Base-by-base conservation (phyloP, 148 eudicot genomes). In the Heliamphora exappendiculata region DNA sequence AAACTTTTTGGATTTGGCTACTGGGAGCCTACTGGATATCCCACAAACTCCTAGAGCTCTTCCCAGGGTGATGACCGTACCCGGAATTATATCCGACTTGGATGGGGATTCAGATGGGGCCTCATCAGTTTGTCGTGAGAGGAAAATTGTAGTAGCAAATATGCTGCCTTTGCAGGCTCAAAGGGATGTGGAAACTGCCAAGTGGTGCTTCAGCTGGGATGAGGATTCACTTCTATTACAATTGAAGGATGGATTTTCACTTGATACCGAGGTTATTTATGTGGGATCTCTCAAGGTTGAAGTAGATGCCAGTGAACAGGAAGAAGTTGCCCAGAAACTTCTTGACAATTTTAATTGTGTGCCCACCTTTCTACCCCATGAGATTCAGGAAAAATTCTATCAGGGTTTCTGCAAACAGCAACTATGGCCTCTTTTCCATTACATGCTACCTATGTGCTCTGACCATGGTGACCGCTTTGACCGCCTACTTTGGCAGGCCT, bases 351-450 rank as follows among this genome's bases (percentile, higher is more conserved):
- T 86, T 53, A 88, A 82, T 68, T 88, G 89, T 67, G 91, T 86
- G 12, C 86, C 91, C 13, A 85, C 89, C 20, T 88, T 88, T 70
- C 72, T 88, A 37, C 91, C 91, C 8, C 84, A 78, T 5, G 81
- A 82, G 55, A 81, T 88, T 59, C 75, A 84, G 76, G 64, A 67
- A 12, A 82, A 75, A 74, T 88, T 68, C 71, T 88, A 88, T 68
- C 78, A 88, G 39, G 87, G 88, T 41, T 88, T 88, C 24, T 88
- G 91, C 51, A 89, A 89, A 85, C 89, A 89, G 59, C 87, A 86
- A 79, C 74, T 89, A 29, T 89, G 91, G 91, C 91, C 89, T 2
- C 76, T 87, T 33, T 86, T 89, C 72, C 91, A 89, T 42, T 93
- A 93, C 64, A 85, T 89, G 88, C 31, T 93, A 29, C 98, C 98